phyloP scores from a whole-genome alignment of 352 stramenopile genomes.

The Lagenidium giganteum region DNA sequence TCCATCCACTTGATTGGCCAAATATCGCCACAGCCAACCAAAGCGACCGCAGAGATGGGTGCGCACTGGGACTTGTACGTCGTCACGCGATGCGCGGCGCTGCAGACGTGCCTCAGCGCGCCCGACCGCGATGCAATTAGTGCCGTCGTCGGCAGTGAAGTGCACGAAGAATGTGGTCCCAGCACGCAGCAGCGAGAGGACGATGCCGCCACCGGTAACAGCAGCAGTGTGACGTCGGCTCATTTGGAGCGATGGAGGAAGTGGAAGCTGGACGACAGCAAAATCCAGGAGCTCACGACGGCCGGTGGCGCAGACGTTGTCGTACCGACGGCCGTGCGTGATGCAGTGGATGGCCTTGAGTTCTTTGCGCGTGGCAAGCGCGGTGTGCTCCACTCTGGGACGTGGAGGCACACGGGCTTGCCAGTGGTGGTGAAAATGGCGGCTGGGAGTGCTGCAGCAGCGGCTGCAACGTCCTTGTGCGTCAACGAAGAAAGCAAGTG shows the following conservation, averaged over 20 bases:
- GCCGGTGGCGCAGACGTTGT: not conserved
- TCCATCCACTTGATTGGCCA: constrained; percentile 20
- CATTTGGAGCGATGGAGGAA: constrained; percentile 61
- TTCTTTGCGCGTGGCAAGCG: constrained; percentile 72
- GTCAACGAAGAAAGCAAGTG: constrained; percentile 52
- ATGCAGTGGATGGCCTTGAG: constrained; percentile 19
- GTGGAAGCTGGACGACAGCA: constrained; percentile 51
- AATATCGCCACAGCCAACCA: not conserved
- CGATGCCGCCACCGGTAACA: not conserved
- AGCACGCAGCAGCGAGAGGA: too few relatives aligned
- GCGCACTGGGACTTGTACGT: constrained; percentile 12
- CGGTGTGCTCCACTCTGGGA: constrained; percentile 46
- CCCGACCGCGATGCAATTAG: constrained; percentile 2
- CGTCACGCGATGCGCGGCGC: constrained; percentile 10
- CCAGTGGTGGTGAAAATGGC: constrained; percentile 50
- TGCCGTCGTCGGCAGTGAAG: too few relatives aligned
- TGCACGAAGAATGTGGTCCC: too few relatives aligned
- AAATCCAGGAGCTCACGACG: constrained; percentile 51
- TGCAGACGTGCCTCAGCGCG: constrained; percentile 6
- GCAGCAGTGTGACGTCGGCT: constrained; percentile 1
- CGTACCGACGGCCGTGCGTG: constrained; percentile 9
- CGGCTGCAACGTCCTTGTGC: constrained; percentile 17
- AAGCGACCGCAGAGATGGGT: not conserved
- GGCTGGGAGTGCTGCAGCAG: constrained; percentile 14
- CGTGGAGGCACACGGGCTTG: constrained; percentile 10